Conservation (phyloP, 2,329 filamentous ascomycete genomes). For the Apiospora sp. region DNA sequence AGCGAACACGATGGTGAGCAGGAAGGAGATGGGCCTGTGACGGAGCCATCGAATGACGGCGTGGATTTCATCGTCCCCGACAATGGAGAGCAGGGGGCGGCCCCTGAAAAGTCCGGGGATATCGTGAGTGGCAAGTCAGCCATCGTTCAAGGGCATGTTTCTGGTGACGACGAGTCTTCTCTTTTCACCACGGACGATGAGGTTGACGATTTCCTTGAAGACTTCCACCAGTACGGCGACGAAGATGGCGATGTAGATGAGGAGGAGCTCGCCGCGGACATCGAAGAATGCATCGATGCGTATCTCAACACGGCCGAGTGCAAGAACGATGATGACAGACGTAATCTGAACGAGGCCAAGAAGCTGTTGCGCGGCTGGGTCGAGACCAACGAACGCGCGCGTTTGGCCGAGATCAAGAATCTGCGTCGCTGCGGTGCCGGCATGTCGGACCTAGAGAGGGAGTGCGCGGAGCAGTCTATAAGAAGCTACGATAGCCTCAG, state of each 20-base stretch:
- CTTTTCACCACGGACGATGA: neutral
- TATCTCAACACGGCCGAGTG: neutral
- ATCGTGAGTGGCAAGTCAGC: neutral
- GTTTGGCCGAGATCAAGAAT: conserved; percentile 13
- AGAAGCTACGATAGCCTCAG: neutral
- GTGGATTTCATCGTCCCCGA: neutral
- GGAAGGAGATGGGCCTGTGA: neutral
- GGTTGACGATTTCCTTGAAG: neutral
- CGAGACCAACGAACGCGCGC: neutral
- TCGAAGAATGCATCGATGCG: neutral
- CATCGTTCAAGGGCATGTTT: neutral
- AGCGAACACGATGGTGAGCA: neutral
- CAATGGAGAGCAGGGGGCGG: neutral
- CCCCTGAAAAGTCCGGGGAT: neutral
- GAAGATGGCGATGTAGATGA: neutral
- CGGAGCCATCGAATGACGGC: neutral
- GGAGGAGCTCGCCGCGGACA: neutral
- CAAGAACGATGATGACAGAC: neutral
- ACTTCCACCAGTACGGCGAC: neutral
- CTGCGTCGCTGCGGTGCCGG: neutral
- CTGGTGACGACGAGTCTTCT: neutral
- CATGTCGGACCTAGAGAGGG: neutral
- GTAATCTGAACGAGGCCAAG: neutral
- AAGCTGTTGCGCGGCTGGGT: neutral
- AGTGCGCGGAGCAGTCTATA: neutral